Evolutionary conservation across 2,329 filamentous ascomycete species (phyloP), one percentile per base, ranked within the genome.

Genomic region (Mariannaea elegans): DNA sequence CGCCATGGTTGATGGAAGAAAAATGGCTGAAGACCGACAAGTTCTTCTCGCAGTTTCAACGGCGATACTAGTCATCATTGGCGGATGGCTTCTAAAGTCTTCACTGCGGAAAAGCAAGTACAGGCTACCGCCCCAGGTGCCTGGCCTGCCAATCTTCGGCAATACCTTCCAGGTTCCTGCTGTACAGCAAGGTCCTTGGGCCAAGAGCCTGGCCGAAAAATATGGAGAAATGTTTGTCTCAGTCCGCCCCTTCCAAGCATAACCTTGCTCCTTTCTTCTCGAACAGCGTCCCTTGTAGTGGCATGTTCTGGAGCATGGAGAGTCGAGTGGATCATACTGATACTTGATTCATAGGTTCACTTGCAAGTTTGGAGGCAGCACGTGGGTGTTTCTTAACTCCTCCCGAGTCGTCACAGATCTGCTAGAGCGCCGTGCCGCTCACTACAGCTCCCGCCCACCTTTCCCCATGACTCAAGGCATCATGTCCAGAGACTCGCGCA

Each of bases 381-480:
- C 46, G 3, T 56, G 34, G 53, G 19, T 56, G 7, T 49, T 56
- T 32, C 27, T 56, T 2, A 56, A 49, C 16, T 56, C 53, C 16
- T 42, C 36, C 4, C 44, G 53, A 18, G 53, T 56, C 1, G 53
- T 39, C 4, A 29, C 38, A 19, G 53, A 42, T 23, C 53, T 56
- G 2, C 36, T 56, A 4, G 53, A 56, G 10, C 38, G 39, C 4
- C 53, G 53, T 32, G 44, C 53, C 1, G 45, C 44, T 7, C 38
- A 42, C 13, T 56, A 56, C 19, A 34, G 32, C 7, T 56, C 45
- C 6, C 53, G 53, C 8, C 38, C 39, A 9, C 29, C 19, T 27
- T 39, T 48, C 14, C 53, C 45, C 10, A 56, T 56, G 53, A 38
- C 44, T 8, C 38, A 56, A 16, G 12, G 23, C 16, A 7, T 56